Conservation (phyloP, 352 stramenopile species). For the Phytophthora citrophthora region DNA sequence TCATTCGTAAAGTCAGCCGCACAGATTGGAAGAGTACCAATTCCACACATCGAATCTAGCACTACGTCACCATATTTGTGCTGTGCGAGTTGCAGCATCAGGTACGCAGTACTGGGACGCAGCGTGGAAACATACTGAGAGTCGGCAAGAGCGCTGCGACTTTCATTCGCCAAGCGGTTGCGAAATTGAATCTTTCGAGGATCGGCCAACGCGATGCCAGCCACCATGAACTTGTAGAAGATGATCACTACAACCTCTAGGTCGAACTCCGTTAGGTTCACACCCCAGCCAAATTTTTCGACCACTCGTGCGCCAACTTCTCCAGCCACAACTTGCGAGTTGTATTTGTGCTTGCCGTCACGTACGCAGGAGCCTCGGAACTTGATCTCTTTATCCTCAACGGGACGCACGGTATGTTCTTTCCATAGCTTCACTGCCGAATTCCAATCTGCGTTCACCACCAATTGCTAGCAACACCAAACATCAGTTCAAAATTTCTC, state of each 20-base stretch:
- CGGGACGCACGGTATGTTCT: constrained; percentile 34
- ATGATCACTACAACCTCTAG: constrained; percentile 80
- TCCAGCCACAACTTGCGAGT: constrained; percentile 66
- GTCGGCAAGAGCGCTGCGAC: constrained; percentile 56
- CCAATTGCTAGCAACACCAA: constrained; percentile 43
- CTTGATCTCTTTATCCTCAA: constrained; percentile 37
- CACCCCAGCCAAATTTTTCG: constrained; percentile 66
- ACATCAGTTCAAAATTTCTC: constrained; percentile 1
- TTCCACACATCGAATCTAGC: constrained; percentile 85
- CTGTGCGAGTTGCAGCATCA: constrained; percentile 75
- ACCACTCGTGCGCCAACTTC: constrained; percentile 65
- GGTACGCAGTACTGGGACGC: constrained; percentile 74
- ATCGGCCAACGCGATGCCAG: constrained; percentile 69
- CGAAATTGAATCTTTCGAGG: constrained; percentile 64
- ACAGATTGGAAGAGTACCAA: constrained; percentile 81
- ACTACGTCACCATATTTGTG: constrained; percentile 67
- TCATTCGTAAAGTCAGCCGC: constrained; percentile 54
- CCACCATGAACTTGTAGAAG: constrained; percentile 73
- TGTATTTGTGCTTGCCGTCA: constrained; percentile 77
- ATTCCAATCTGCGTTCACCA: constrained; percentile 60
- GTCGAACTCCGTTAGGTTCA: constrained; percentile 70
- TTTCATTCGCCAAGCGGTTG: constrained; percentile 75
- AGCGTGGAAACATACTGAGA: constrained; percentile 81
- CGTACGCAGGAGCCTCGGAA: constrained; percentile 84
- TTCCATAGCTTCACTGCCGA: constrained; percentile 66